A percentile compares a stretch with the other conserved stretches of the same genome.
phyloP scores from a whole-genome alignment of 495 filamentous ascomycete species.

The Stereocaulon alpinum region DNA sequence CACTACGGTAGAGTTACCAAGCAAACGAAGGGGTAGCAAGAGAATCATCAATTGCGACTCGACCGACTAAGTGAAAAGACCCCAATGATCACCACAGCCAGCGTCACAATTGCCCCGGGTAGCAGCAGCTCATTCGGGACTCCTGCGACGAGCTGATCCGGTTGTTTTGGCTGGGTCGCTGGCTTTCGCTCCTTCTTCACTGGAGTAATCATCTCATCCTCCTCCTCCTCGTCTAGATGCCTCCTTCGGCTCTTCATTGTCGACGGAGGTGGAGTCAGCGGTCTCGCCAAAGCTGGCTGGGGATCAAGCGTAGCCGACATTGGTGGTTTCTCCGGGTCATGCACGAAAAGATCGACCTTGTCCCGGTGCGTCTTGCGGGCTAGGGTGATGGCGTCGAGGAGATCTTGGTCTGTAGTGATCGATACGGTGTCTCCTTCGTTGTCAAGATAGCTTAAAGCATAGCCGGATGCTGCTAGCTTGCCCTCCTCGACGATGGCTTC shows the following conservation, averaged over 20 bases:
- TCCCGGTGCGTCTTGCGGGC: slow-evolving; percentile 66
- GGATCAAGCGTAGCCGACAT: slow-evolving; percentile 58
- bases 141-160: slow-evolving; percentile 74
- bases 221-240: slow-evolving; percentile 41
- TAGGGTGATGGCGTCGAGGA: slow-evolving; percentile 79
- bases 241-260: slow-evolving; percentile 49
- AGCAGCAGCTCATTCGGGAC: slow-evolving; percentile 91
- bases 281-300: slow-evolving; percentile 45
- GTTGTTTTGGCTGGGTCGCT: slow-evolving; percentile 33
- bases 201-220: slow-evolving; percentile 53
- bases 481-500: slow-evolving; percentile 64
- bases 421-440: slow-evolving; percentile 97
- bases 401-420: slow-evolving; percentile 90
- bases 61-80: slow-evolving; percentile 85
- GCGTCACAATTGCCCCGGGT: slow-evolving; percentile 85
- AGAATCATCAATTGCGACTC: slow-evolving; percentile 32
- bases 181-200: slow-evolving; percentile 32
- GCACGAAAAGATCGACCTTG: slow-evolving; percentile 96
- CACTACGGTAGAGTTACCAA: background rate
- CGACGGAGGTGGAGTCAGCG: slow-evolving; percentile 47
- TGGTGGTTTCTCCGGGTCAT: slow-evolving; percentile 80
- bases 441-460: slow-evolving; percentile 91
- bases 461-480: slow-evolving; percentile 67
- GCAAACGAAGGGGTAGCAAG: background rate
- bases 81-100: slow-evolving; percentile 86